Base-by-base conservation (phyloP, 495 filamentous ascomycete genomes). In the Aspergillus olivimuriae region DNA sequence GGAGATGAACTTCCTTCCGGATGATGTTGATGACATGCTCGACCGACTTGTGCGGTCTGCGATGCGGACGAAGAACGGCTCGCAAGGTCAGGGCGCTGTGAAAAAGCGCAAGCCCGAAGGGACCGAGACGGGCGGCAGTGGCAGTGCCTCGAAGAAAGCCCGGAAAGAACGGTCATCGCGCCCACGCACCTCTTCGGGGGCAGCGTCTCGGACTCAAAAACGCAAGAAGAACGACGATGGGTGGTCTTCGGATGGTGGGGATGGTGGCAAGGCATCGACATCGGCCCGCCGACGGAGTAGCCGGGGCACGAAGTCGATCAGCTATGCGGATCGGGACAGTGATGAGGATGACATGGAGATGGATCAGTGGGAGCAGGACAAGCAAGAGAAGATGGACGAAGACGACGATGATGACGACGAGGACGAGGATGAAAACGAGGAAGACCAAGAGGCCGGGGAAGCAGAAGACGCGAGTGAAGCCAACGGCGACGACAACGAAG, bases 1-100 rank as follows among this genome's bases (percentile, higher is more conserved):
- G 1, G 80, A 86, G 55, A 92, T 83, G 69, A 81, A 82, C 44
- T 94, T 82, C 59, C 67, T 94, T 2, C 84, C 87, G 1, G 84
- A 89, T 23, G 83, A 83, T n/a, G 65, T 94, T 24, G 84, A 88
- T n/a, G 84, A 89, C 32, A 60, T 73, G 39, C 65, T 92, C 4
- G 87, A 94, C 42, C 76, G 78, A 10, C 62, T 89, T 15, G 78
- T 85, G 7, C 62, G 62, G 22, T 53, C 49, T 23, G 64, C 55
- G 11, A 66, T 76, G 68, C 66, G 61, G 51, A 50, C 68, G 15
- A 66, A 59, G 48, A 61, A 42, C 39, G 46, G 50, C 5, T 64
- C 59, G 17, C 56, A 65, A 5, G 41, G 48, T 15, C 54, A 58
- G 7, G 47, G 43, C 19, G 39, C 55, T 4, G 50, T 43, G 18